Percentiles rank a stretch among this genome's conserved stretches.
Evolutionary conservation across 1,284 basidiomycete species (phyloP).

Genomic region (Gymnopus androsaceus): DNA sequence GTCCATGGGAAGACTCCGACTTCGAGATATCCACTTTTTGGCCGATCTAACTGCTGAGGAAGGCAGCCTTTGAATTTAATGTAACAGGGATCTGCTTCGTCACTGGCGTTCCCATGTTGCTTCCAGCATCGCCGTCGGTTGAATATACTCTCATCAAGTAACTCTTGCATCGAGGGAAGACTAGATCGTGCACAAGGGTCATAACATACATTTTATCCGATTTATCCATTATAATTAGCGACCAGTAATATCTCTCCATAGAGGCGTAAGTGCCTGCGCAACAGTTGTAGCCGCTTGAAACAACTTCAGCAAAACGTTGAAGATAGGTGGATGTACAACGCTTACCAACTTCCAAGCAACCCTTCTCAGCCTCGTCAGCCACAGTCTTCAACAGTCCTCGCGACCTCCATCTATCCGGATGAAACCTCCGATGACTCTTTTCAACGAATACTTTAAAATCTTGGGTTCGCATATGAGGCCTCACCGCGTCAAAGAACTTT

Average conservation of each 20-base stretch:
- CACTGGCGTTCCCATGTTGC: no score
- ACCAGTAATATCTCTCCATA: conserved; percentile 51
- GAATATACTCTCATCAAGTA: no score
- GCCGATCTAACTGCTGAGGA: no score
- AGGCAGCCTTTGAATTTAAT: no score
- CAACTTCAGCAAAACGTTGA: conserved; percentile 4
- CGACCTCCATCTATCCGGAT: conserved; percentile 67
- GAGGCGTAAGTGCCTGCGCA: conserved; percentile 60
- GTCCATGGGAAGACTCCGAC: neutral
- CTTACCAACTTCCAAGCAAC: conserved; percentile 59
- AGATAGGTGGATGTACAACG: conserved; percentile 14
- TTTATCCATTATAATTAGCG: conserved; percentile 17
- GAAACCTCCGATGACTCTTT: conserved; percentile 68
- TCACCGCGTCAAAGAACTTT: conserved; percentile 61
- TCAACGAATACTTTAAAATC: conserved; percentile 67
- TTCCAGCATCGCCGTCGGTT: no score
- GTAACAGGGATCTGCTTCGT: no score
- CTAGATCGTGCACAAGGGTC: no score
- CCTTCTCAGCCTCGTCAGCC: conserved; percentile 50
- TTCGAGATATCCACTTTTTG: neutral
- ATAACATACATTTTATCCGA: no score
- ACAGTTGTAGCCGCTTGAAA: conserved; percentile 53
- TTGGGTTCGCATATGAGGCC: conserved; percentile 50
- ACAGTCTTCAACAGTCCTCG: conserved; percentile 55
- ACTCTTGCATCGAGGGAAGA: no score